These are phyloP conservation scores for Leccinum obscurum DNA, from an alignment of 768 basidiomycete genomes.

Conservation along the genomic window DNA sequence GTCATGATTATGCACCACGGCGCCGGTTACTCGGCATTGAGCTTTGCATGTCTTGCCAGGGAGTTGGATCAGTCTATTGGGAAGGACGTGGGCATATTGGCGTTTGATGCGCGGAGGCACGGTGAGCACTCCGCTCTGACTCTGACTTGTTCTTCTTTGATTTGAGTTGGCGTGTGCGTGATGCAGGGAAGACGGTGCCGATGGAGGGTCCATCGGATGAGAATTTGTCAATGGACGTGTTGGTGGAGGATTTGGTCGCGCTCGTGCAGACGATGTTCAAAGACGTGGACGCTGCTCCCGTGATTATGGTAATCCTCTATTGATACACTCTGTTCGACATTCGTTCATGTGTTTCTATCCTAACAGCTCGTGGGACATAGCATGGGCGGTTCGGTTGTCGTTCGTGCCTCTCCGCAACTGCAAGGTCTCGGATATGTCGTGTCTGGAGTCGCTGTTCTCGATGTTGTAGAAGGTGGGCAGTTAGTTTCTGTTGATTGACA, in stretches of 20 bases:
- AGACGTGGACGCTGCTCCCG: constrained; percentile 59
- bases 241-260: constrained; percentile 73
- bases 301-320: constrained; percentile 56
- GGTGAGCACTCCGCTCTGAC: constrained; percentile 49
- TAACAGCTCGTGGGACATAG: constrained; percentile 87
- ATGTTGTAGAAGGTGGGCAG: constrained; percentile 83
- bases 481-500: not conserved
- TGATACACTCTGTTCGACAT: not conserved
- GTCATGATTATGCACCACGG: constrained; percentile 95
- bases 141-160: not conserved
- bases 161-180: not conserved
- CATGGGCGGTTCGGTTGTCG: constrained; percentile 93
- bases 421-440: constrained; percentile 69
- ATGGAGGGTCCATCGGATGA: constrained; percentile 25
- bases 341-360: not conserved
- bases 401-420: constrained; percentile 65
- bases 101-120: constrained; percentile 84
- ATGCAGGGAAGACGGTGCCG: constrained; percentile 28
- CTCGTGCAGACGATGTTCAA: constrained; percentile 72
- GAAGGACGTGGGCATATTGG: constrained; percentile 78
- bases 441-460: constrained; percentile 76
- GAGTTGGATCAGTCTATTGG: constrained; percentile 60
- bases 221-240: constrained; percentile 63
- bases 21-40: constrained; percentile 87
- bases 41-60: constrained; percentile 89